Conservation (phyloP, 257 asterid genomes). For the Solanum arcanum region DNA sequence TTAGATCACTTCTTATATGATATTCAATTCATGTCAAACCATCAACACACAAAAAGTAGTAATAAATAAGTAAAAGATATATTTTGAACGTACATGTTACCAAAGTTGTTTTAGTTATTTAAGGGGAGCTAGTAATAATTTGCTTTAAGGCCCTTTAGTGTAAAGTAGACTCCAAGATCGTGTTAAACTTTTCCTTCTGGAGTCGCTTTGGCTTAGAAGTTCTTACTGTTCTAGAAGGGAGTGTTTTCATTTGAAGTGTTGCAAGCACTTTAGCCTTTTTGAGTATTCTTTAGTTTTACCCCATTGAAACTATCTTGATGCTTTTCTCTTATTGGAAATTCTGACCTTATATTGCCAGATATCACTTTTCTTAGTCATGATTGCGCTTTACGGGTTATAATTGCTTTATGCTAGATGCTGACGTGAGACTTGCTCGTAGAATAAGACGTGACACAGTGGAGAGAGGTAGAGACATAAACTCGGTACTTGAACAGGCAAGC, state of each 20-base stretch:
- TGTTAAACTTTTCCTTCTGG: neutral
- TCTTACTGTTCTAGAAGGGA: neutral
- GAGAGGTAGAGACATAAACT: conserved; percentile 93
- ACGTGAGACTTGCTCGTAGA: conserved; percentile 99
- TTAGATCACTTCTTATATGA: neutral
- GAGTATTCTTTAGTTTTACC: neutral
- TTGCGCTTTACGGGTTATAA: neutral
- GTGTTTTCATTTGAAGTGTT: neutral
- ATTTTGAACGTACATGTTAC: neutral
- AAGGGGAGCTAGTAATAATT: neutral
- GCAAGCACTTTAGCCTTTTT: neutral
- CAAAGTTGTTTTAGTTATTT: neutral
- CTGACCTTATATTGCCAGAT: neutral
- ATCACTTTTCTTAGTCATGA: neutral
- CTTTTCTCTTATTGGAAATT: neutral
- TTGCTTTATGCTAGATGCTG: conserved; percentile 47
- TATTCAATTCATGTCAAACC: neutral
- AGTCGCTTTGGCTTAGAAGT: neutral
- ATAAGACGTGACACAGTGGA: conserved; percentile 93
- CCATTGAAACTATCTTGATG: neutral
- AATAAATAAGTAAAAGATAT: neutral
- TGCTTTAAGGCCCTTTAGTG: neutral
- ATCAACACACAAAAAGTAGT: neutral
- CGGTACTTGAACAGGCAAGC: conserved; percentile 94
- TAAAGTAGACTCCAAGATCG: neutral